Conservation (phyloP, 2,329 filamentous ascomycete genomes). For the Rutstroemia sp. region DNA sequence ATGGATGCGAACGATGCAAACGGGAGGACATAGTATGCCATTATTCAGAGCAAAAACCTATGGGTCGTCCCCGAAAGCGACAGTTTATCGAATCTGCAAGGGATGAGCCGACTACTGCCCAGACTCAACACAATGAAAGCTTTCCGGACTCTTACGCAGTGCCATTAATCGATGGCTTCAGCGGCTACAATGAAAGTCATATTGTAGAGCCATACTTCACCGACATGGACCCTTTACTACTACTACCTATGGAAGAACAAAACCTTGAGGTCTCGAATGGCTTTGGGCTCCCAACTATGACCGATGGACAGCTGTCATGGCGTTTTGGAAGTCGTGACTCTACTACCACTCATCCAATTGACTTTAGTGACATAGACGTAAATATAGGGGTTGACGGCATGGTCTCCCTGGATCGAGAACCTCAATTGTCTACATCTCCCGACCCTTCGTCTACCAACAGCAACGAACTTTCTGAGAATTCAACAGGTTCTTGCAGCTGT, state of each 20-base stretch:
- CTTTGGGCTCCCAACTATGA: not conserved
- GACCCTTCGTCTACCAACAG: constrained; percentile 14
- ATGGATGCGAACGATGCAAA: constrained; percentile 52
- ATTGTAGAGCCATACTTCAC: constrained; percentile 16
- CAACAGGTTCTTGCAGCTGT: constrained; percentile 19
- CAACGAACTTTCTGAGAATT: constrained; percentile 7
- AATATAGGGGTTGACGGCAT: not conserved
- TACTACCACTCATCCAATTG: constrained; percentile 13
- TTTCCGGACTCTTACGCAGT: constrained; percentile 11
- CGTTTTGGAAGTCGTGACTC: constrained; percentile 18
- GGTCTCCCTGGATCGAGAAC: not conserved
- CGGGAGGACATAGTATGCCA: constrained; percentile 50
- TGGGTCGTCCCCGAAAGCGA: constrained; percentile 58
- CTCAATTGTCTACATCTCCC: constrained; percentile 5
- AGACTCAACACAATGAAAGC: constrained; percentile 1
- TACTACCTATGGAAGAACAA: not conserved
- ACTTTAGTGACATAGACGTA: constrained; percentile 17
- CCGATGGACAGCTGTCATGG: constrained; percentile 13
- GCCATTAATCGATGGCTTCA: constrained; percentile 10
- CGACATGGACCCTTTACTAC: not conserved
- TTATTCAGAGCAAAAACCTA: constrained; percentile 58
- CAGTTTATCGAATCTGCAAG: constrained; percentile 28
- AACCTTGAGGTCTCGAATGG: not conserved
- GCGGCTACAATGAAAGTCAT: constrained; percentile 8
- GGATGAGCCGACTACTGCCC: constrained; percentile 10